Conservation (phyloP, 2,329 filamentous ascomycete genomes). For the Leptographium lundbergii region DNA sequence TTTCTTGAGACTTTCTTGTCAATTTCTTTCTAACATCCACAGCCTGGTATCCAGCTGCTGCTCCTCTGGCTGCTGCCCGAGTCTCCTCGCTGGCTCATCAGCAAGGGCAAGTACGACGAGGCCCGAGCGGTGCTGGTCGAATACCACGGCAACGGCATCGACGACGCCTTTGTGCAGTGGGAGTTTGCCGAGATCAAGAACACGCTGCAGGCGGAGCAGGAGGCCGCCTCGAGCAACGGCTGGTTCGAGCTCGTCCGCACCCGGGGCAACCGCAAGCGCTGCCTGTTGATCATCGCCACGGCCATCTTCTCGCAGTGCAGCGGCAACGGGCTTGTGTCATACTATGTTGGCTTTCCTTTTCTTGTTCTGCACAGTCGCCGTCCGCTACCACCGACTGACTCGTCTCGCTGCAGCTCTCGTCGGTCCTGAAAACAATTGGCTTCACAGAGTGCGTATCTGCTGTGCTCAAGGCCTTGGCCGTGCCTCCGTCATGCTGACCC, state of each 20-base stretch:
- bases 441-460: background rate
- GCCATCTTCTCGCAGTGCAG: slow-evolving; percentile 12
- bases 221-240: slow-evolving; percentile 3
- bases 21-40: background rate
- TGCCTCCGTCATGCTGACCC: background rate
- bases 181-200: slow-evolving; percentile 11
- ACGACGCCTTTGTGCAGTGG: slow-evolving; percentile 6
- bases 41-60: slow-evolving; percentile 7
- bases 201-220: slow-evolving; percentile 9
- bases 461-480: background rate
- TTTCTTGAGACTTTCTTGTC: background rate
- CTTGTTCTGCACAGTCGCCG: background rate
- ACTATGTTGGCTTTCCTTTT: slow-evolving; percentile 2
- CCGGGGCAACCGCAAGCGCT: slow-evolving; percentile 9
- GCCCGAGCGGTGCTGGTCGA: slow-evolving; percentile 8
- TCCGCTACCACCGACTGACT: background rate
- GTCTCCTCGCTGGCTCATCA: slow-evolving; percentile 18
- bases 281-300: slow-evolving; percentile 7
- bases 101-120: slow-evolving; percentile 9
- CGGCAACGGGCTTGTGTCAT: slow-evolving; percentile 11
- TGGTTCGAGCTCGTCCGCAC: slow-evolving; percentile 1
- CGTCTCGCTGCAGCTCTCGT: background rate
- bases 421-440: slow-evolving; percentile 5
- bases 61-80: slow-evolving; percentile 14
- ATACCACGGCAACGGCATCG: slow-evolving; percentile 11